Percentiles rank a stretch among this genome's conserved stretches.
phyloP scores from a whole-genome alignment of 2,329 filamentous ascomycete genomes.

The Aspergillus sp. region DNA sequence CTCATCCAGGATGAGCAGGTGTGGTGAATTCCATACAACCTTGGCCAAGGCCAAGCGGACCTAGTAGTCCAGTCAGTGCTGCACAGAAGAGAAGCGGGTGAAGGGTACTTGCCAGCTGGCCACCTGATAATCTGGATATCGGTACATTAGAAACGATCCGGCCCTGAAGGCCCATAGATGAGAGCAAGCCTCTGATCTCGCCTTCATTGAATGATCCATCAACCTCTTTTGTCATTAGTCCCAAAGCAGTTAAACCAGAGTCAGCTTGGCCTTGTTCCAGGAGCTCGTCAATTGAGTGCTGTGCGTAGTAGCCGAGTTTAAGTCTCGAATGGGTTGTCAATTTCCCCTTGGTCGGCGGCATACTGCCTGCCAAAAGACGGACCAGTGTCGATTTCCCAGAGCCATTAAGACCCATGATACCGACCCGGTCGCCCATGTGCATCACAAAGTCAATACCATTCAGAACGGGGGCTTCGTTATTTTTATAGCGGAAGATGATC shows the following conservation, averaged over 20 bases:
- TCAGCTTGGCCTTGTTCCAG: slow-evolving; percentile 49
- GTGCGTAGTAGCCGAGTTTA: slow-evolving; percentile 69
- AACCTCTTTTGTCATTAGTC: slow-evolving; percentile 53
- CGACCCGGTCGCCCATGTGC: slow-evolving; percentile 65
- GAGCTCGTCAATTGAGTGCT: slow-evolving; percentile 67
- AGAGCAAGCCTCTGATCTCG: slow-evolving; percentile 59
- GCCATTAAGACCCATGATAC: slow-evolving; percentile 72
- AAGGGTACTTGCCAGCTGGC: slow-evolving; percentile 58
- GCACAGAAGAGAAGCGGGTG: neutral
- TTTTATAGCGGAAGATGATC: slow-evolving; percentile 58
- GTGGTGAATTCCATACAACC: slow-evolving; percentile 61
- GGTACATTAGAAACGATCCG: slow-evolving; percentile 67
- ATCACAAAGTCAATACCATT: slow-evolving; percentile 62
- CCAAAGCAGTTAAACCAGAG: slow-evolving; percentile 56
- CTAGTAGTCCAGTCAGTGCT: slow-evolving; percentile 14
- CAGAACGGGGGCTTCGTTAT: slow-evolving; percentile 44
- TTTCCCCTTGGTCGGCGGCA: slow-evolving; percentile 54
- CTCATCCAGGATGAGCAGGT: slow-evolving; percentile 70
- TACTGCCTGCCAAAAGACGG: slow-evolving; percentile 58
- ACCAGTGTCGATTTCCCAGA: slow-evolving; percentile 75
- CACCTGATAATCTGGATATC: slow-evolving; percentile 66
- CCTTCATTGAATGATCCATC: slow-evolving; percentile 56
- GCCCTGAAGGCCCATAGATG: slow-evolving; percentile 63
- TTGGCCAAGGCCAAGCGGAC: slow-evolving; percentile 59
- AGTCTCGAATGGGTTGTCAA: slow-evolving; percentile 62